Base-by-base conservation (phyloP, 1,284 basidiomycete species). In the Austroboletus novae-zelandiae region DNA sequence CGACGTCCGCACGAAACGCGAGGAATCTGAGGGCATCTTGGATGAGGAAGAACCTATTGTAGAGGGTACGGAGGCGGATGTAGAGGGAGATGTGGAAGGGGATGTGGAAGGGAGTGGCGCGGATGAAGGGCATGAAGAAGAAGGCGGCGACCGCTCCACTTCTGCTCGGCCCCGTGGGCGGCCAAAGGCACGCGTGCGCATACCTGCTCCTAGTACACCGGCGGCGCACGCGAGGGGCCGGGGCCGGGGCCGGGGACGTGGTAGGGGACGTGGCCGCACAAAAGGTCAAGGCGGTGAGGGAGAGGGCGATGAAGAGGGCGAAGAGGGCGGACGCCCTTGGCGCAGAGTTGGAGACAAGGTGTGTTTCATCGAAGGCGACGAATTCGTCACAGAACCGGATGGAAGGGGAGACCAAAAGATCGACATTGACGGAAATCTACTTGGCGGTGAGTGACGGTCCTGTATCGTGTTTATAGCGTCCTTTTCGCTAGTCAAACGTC, bases 371-470 rank as follows among this genome's bases (percentile, higher is more conserved):
- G 89, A 92, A 39, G 86, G 88, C 37, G 94, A 98, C 67, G 94
- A 96, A 71, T 85, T 95, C 57, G 73, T 89, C 43, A 88, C 94
- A 5, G 84, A 86, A 1, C 81, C 91, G 42, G 90, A 98, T 63
- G 78, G 82, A 37, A 92, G 87, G 56, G 96, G 96, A 14, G 89
- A 98, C 66, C 81, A 84, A 52, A 99, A 99, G 74, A 87, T 99
- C 32, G 94, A 98, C 65, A 72, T 74, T 47, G 79, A 86, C 54
- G 96, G 96, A 6, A 85, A 86, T 56, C 68, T 99, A 25, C 81
- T 91, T 3, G 96, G 88, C 48, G 94, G 94, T 89, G 60, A 62
- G 81, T 74, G 11, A 51, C 25, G 9, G 13, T 51, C 32, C 30
- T 43, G 5, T 41, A 15, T 32, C 47, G 29, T 48, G 17, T 43